Evolutionary conservation across 345 rosid species (phyloP).

Genomic region (Schrenkiella parvula): DNA sequence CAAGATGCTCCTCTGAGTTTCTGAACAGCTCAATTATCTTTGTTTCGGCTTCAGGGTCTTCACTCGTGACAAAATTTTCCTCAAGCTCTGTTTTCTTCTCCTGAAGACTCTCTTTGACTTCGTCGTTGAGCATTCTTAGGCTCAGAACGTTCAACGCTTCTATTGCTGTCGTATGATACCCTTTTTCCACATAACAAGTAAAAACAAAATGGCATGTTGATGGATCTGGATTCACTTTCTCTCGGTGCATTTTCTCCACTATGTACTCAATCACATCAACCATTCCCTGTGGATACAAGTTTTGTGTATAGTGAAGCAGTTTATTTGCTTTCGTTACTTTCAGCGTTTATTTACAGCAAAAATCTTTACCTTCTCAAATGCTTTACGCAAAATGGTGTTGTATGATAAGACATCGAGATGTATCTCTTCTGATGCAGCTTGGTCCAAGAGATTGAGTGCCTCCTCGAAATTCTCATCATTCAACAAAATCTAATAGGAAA

Average conservation of each 20-base stretch:
- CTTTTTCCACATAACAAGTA: conserved; percentile 39
- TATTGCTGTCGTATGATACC: conserved; percentile 44
- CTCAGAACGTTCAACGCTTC: conserved; percentile 80
- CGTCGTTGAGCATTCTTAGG: conserved; percentile 56
- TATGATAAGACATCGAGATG: conserved; percentile 50
- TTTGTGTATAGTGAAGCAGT: not conserved
- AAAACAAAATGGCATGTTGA: conserved; percentile 61
- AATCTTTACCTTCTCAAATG: conserved; percentile 45
- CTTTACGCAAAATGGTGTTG: conserved; percentile 58
- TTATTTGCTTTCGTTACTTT: not conserved
- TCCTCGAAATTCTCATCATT: conserved; percentile 45
- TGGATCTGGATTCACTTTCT: conserved; percentile 62
- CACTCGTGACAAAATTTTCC: conserved; percentile 48
- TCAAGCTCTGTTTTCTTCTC: conserved; percentile 47
- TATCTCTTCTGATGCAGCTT: conserved; percentile 41
- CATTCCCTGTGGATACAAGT: conserved; percentile 42
- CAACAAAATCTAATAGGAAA: conserved; percentile 49
- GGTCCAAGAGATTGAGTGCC: conserved; percentile 56
- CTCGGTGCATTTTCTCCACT: conserved; percentile 54
- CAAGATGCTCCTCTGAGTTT: conserved; percentile 38
- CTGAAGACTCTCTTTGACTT: conserved; percentile 30
- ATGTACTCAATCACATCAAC: conserved; percentile 61
- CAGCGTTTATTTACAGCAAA: not conserved
- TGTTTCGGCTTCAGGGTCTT: conserved; percentile 54
- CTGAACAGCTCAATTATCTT: conserved; percentile 44